Conservation (phyloP, 768 basidiomycete genomes). For the Sarcodon aspratus region DNA sequence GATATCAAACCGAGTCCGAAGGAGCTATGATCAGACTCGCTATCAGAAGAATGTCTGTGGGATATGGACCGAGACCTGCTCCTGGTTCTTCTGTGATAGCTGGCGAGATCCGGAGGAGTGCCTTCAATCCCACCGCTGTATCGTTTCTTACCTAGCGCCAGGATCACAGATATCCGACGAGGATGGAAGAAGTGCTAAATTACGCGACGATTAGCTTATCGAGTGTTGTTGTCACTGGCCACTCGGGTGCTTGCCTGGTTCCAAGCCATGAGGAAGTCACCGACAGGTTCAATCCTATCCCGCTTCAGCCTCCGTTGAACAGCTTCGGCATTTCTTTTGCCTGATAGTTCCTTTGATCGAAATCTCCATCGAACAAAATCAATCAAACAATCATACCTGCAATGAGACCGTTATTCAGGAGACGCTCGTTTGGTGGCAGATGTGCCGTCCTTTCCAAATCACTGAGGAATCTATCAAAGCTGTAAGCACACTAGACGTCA, state of each 20-base stretch:
- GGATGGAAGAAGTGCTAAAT: slow-evolving; percentile 14
- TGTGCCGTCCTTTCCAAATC: slow-evolving; percentile 7
- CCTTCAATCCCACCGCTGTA: slow-evolving; percentile 1
- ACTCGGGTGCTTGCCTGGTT: slow-evolving; percentile 29
- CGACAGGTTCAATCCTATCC: slow-evolving; percentile 27
- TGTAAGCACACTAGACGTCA: not conserved
- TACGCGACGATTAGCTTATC: not conserved
- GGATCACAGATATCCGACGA: slow-evolving; percentile 9
- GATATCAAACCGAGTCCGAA: no score
- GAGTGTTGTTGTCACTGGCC: not conserved
- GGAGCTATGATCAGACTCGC: no score
- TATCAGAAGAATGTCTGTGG: no score
- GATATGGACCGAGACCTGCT: no score
- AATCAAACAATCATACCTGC: slow-evolving; percentile 1
- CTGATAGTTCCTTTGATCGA: slow-evolving; percentile 5
- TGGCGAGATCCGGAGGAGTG: slow-evolving; percentile 6
- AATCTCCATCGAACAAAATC: slow-evolving; percentile 5
- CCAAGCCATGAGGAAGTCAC: slow-evolving; percentile 34
- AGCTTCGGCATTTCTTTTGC: slow-evolving; percentile 8
- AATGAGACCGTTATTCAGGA: slow-evolving; percentile 3
- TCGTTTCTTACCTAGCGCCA: slow-evolving; percentile 6
- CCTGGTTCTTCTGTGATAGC: not conserved
- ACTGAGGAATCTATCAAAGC: slow-evolving; percentile 4
- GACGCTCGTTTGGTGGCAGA: slow-evolving; percentile 7
- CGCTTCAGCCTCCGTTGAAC: slow-evolving; percentile 16